These are phyloP conservation scores for Paradendryphiella salina DNA, from an alignment of 2,329 filamentous ascomycete species.

Conservation along the genomic window DNA sequence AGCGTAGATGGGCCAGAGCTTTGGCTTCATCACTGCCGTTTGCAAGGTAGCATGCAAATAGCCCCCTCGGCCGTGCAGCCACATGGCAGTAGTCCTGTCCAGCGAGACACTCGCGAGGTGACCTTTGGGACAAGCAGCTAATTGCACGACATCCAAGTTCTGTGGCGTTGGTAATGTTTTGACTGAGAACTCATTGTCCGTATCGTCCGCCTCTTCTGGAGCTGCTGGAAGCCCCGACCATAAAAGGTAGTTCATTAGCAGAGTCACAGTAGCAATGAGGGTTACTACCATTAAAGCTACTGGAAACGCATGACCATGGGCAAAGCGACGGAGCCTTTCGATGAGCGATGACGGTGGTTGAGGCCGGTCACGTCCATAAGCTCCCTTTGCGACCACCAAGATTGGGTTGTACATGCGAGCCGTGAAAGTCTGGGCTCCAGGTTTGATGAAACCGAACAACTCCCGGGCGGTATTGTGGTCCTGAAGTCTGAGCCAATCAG, in stretches of 20 bases:
- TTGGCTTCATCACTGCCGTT: constrained; percentile 41
- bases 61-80: constrained; percentile 49
- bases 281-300: constrained; percentile 67
- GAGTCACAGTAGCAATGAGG: constrained; percentile 64
- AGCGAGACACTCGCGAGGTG: constrained; percentile 70
- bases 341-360: constrained; percentile 56
- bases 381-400: constrained; percentile 70
- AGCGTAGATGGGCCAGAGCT: constrained; percentile 56
- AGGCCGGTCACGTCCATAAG: constrained; percentile 63
- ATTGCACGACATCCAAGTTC: constrained; percentile 67
- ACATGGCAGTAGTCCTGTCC: constrained; percentile 69
- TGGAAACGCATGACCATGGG: constrained; percentile 68
- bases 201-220: constrained; percentile 52
- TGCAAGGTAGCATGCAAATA: constrained; percentile 39
- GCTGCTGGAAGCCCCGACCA: constrained; percentile 61
- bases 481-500: constrained; percentile 75
- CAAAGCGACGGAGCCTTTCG: constrained; percentile 54
- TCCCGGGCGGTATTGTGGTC: constrained; percentile 78
- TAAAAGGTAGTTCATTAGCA: constrained; percentile 74
- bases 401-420: constrained; percentile 75
- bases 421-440: constrained; percentile 69
- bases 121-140: constrained; percentile 65
- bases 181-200: constrained; percentile 60
- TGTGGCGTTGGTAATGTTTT: constrained; percentile 66
- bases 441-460: constrained; percentile 75